Evolutionary conservation across 208 protist genomes (phyloP), one percentile per base, ranked within the genome.

Genomic region (Endotrypanum monterogeii): DNA sequence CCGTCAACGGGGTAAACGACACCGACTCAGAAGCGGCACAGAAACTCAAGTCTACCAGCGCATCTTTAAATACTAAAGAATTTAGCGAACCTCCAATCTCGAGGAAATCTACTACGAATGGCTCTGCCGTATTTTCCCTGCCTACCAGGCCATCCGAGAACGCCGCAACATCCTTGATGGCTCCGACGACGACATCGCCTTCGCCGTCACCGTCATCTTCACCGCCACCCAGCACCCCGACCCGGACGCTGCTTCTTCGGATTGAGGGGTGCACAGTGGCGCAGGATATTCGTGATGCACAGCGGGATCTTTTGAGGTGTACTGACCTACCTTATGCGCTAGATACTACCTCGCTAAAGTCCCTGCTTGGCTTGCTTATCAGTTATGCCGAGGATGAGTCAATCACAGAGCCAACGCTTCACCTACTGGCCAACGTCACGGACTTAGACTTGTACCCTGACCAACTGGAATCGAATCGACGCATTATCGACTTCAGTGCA

Each of bases 211-310:
- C 28, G 48, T 61, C 44, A 35, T 48, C 52, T 9, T 68, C 37
- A 37, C 51, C 65, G 48, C 51, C 65, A n/a, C 68, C 73, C 8
- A 82, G 67, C 18, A 76, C 82, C 9, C 77, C 83, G 3, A 84
- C 86, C 18, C 80, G 78, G 20, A 94, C 86, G 56, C 77, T 96
- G 6, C 77, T 96, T n/a, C 66, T 91, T 16, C 92, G 92, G 35
- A 73, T 94, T 28, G 73, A 93, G 46, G 89, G 87, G 2, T 96
- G 92, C 79, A 87, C 81, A 28, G 84, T 96, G n/a, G 76, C 84
- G 35, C 92, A 96, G 73, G 92, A 96, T 77, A 78, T 89, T 32
- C 89, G 92, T 56, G 89, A 96, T 30, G 89, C 92, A 9, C 71
- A 94, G 54, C 79, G 71, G 14, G 85, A 89, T 44, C 76, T 96